Evolutionary conservation across 1,284 basidiomycete species (phyloP), one percentile per base, ranked within the genome.

Genomic region (Naganishia liquefaciens): DNA sequence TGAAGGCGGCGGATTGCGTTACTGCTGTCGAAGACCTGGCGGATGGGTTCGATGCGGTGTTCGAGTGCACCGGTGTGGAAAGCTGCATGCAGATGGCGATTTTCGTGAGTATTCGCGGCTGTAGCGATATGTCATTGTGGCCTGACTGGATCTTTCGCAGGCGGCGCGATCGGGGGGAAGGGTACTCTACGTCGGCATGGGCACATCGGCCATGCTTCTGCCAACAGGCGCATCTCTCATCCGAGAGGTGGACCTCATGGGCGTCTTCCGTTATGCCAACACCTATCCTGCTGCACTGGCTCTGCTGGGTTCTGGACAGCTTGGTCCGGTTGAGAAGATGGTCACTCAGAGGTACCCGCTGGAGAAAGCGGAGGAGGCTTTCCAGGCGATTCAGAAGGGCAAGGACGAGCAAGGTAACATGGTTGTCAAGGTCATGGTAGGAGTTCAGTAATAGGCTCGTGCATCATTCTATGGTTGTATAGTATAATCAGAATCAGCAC

Each of bases 101-200:
- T 69, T 85, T 89, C 79, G 89, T 90, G 79, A 82, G 88, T 80
- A 0, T 21, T 27, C 33, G 39, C 62, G 66, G 43, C 67, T 65
- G 63, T 55, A 58, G 67, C 10, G 13, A 7, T 5, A 9, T 37
- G 33, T 2, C 33, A 37, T 10, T 10, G 7, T 57, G 68, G 50
- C 39, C 39, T 65, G 64, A 58, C 62, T 21, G 39, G 33, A 43
- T 60, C 42, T 57, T 64, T 40, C 65, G 25, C 9, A 91, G 89
- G 85, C 88, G 71, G 90, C 92, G 33, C 81, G 84, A 61, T 82
- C 90, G 5, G 93, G 93, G 60, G 90, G 91, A 49, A 90, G 89
- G 76, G 89, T 95, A 63, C 88, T 93, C 82, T 89, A 93, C 72
- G 87, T 98, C 71, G 94, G 94, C 37, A 98, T 98, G 94, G 94